phyloP scores from a whole-genome alignment of 2,329 filamentous ascomycete species.

The Colletotrichum costaricense region DNA sequence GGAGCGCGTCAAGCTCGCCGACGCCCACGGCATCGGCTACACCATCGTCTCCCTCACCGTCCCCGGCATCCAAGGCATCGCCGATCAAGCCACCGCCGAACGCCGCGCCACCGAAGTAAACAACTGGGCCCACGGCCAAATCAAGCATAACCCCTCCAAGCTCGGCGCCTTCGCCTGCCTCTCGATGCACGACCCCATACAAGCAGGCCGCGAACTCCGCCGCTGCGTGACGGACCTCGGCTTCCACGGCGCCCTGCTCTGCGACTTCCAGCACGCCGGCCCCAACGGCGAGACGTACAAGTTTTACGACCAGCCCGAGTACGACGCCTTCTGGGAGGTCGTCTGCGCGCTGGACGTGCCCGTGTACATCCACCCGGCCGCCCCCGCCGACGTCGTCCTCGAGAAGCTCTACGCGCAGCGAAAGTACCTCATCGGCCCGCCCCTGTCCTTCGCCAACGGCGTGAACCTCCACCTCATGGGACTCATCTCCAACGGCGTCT shows the following conservation, averaged over 20 bases:
- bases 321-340: slow-evolving; percentile 71
- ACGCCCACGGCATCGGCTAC: slow-evolving; percentile 60
- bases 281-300: slow-evolving; percentile 69
- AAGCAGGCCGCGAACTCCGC: slow-evolving; percentile 61
- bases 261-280: slow-evolving; percentile 70
- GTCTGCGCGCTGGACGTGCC: slow-evolving; percentile 70
- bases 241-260: slow-evolving; percentile 73
- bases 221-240: slow-evolving; percentile 67
- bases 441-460: slow-evolving; percentile 68
- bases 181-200: slow-evolving; percentile 64
- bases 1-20: slow-evolving; percentile 54
- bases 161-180: slow-evolving; percentile 61
- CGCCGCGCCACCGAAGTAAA: slow-evolving; percentile 55
- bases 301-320: slow-evolving; percentile 72
- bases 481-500: slow-evolving; percentile 62
- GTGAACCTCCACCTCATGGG: slow-evolving; percentile 68
- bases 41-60: slow-evolving; percentile 61
- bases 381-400: slow-evolving; percentile 65
- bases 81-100: slow-evolving; percentile 53
- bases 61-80: slow-evolving; percentile 59
- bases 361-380: slow-evolving; percentile 72
- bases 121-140: slow-evolving; percentile 51
- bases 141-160: slow-evolving; percentile 51
- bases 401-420: slow-evolving; percentile 69
- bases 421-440: slow-evolving; percentile 70